Percentiles rank a stretch among this genome's conserved stretches.
These are phyloP conservation scores for Aureobasidium sp. DNA, from an alignment of 2,329 filamentous ascomycete species.

Conservation along the genomic window DNA sequence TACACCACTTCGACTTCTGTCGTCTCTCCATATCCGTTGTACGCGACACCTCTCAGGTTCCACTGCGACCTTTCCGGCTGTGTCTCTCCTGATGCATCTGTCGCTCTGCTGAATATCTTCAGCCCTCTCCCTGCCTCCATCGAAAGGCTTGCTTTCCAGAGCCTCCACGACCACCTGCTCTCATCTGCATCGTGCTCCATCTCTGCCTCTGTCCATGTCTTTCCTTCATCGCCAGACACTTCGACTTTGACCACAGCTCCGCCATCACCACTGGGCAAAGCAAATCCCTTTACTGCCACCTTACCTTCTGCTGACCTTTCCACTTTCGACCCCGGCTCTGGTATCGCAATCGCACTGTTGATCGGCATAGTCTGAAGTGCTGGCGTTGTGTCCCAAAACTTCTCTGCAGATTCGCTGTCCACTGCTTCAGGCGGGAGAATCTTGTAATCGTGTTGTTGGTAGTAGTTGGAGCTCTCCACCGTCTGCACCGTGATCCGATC, in stretches of 20 bases:
- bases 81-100: conserved; percentile 59
- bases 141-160: conserved; percentile 47
- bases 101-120: conserved; percentile 59
- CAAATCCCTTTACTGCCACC: conserved; percentile 51
- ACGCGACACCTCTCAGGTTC: conserved; percentile 54
- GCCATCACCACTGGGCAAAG: conserved; percentile 61
- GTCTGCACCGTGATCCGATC: conserved; percentile 57
- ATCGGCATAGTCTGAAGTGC: conserved; percentile 63
- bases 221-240: conserved; percentile 56
- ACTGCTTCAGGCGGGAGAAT: conserved; percentile 51
- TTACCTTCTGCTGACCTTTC: conserved; percentile 21
- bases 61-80: conserved; percentile 55
- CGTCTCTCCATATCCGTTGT: conserved; percentile 53
- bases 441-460: conserved; percentile 62
- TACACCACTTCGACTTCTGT: conserved; percentile 41
- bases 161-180: conserved; percentile 57
- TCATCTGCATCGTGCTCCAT: conserved; percentile 45
- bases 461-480: conserved; percentile 59
- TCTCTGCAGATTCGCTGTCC: conserved; percentile 56
- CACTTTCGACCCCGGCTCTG: conserved; percentile 22
- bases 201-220: conserved; percentile 57
- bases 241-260: conserved; percentile 61
- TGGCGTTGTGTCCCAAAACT: conserved; percentile 45
- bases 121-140: conserved; percentile 39
- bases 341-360: conserved; percentile 56